Evolutionary conservation across 2,329 filamentous ascomycete species (phyloP), one percentile per base, ranked within the genome.

Genomic region (Colletotrichum zoysiae): DNA sequence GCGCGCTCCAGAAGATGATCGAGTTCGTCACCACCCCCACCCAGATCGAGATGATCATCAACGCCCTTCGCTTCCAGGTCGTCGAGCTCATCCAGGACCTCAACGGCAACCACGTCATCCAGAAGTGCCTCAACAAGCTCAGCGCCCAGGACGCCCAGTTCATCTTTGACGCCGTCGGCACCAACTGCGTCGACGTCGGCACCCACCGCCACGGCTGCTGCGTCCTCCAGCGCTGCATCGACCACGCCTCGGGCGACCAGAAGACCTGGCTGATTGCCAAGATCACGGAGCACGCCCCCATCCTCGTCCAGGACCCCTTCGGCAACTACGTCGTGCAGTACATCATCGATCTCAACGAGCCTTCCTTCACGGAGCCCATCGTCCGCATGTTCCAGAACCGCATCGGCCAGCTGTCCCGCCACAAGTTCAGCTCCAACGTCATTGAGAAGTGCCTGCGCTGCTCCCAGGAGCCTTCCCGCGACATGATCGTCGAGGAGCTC

Each of bases 241-340:
- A 99, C 78, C 96, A 99, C 81, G 95, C 96, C 44, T 93, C 94
- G 62, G 95, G 94, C 71, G 87, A 92, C 48, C 96, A 99, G 84
- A 97, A 97, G 84, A 87, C 91, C 71, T 92, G 93, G 84, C 88
- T 99, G 74, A 95, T 99, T 75, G 86, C 89, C 72, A 90, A 93
- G 79, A 98, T 99, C 81, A 98, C 95, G 1, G 87, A 91, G 66
- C 92, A 97, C 79, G 94, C 95, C n/a, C 93, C 94, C 75, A 86
- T 92, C 48, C 89, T 99, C 14, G 95, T 99, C 26, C 95, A 98
- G 81, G 96, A 99, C 81, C 95, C 96, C 0, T 99, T 98, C 77
- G 96, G 96, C 79, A 99, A 99, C 83, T 99, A 99, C 76, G 96
- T 99, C 62, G 93, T 99, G 62, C 96, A 99, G 84, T 99, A 99